phyloP scores from a whole-genome alignment of 148 eudicot species.

The Vaccinium darrowii region DNA sequence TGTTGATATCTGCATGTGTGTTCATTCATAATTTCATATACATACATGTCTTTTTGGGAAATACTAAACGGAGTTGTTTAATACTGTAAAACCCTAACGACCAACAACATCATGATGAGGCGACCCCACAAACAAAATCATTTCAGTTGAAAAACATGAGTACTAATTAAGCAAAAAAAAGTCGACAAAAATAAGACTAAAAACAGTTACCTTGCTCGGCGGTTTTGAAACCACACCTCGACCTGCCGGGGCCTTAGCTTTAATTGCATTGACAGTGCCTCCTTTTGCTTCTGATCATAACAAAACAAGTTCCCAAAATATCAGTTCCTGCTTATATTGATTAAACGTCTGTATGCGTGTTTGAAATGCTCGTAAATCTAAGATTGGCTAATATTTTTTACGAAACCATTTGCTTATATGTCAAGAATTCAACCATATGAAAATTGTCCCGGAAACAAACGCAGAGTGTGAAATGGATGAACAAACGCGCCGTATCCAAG shows the following conservation, averaged over 20 bases:
- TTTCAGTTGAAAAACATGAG: neutral
- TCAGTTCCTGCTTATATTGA: neutral
- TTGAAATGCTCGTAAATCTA: neutral
- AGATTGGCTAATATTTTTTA: neutral
- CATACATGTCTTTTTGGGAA: neutral
- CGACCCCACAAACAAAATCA: neutral
- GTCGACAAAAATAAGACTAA: too few relatives aligned
- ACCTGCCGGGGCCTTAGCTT: conserved; percentile 49
- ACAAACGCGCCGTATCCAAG: neutral
- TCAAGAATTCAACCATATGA: neutral
- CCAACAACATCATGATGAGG: conserved; percentile 7
- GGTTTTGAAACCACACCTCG: conserved; percentile 64
- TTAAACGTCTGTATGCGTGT: neutral
- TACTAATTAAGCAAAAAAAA: too few relatives aligned
- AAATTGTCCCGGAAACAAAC: neutral
- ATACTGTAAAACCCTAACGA: neutral
- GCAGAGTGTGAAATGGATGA: neutral
- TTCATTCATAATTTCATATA: neutral
- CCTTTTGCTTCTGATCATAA: conserved; percentile 42
- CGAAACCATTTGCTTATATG: neutral
- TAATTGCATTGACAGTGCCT: conserved; percentile 37
- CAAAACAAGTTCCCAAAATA: neutral
- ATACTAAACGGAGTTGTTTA: too few relatives aligned
- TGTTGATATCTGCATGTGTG: neutral
- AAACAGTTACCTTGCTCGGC: conserved; percentile 49